Evolutionary conservation across 306 rosid species (phyloP), one percentile per base, ranked within the genome.

Genomic region (Casuarina glauca): DNA sequence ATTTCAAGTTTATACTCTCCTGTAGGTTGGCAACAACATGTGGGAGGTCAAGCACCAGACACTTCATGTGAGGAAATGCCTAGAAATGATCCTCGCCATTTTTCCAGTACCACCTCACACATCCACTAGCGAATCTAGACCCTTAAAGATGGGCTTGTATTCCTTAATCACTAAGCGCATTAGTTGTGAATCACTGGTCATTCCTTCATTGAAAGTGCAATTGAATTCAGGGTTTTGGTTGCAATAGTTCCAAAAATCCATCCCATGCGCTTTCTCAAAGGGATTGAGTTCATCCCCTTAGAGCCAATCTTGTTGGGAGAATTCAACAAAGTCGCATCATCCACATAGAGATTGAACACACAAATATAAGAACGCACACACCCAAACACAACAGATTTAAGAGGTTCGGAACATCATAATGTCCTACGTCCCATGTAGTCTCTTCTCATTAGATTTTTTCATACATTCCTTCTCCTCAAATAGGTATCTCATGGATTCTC

Each of bases 21-120:
- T 19, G 12, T 38, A 78, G 71, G 64, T 80, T 74, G 55, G 74
- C 88, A 17, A 85, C 89, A 42, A 85, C 89, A n/a, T 84, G 80
- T 0, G 88, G 89, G 11, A 80, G 84, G 3, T 87, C 93, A 67
- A 84, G 75, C 3, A 87, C 90, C 0, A 71, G 82, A 80, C 93
- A 87, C 60, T 87, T 87, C 49, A 89, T 20, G 1, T 78, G 80
- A 72, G 93, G 87, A 45, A 87, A 84, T 2, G 76, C 86, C 77
- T 80, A 44, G 48, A 43, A 48, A 86, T 83, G n/a, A 87, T 76
- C 61, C 43, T 80, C 0, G 82, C 38, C 3, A 82, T 74, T 4
- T 19, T 75, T 9, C 93, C 85, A 1, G 82, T 83, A 0, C 7
- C 32, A 26, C 32, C 32, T 26, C 32, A 26, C 32, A 26, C 32